phyloP scores from a whole-genome alignment of 2,329 filamentous ascomycete species.

The Trichophyton mentagrophytes region DNA sequence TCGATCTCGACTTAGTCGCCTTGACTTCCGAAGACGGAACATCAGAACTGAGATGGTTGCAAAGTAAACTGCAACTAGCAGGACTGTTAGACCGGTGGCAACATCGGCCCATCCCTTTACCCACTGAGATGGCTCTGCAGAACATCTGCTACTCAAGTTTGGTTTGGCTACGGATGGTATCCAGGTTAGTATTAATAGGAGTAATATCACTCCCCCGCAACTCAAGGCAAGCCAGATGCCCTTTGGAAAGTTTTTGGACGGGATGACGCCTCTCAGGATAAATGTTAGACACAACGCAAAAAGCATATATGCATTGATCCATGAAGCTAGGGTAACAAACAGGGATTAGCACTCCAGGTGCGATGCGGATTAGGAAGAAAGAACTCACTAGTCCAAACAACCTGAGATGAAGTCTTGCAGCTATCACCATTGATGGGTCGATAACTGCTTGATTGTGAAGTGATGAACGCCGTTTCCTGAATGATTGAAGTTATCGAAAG shows the following conservation, averaged over 20 bases:
- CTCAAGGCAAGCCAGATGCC: conserved; percentile 12
- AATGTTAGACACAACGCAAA: conserved; percentile 7
- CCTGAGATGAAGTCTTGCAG: conserved; percentile 13
- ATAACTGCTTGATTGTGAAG: conserved; percentile 12
- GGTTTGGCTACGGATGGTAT: conserved; percentile 14
- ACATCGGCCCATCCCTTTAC: conserved; percentile 16
- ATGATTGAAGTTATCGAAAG: conserved; percentile 13
- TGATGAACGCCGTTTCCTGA: conserved; percentile 14
- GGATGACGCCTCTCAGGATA: conserved; percentile 6
- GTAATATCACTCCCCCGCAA: conserved; percentile 12
- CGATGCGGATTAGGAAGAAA: neutral
- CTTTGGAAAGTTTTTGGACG: conserved; percentile 11
- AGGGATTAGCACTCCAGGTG: neutral
- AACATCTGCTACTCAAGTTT: conserved; percentile 11
- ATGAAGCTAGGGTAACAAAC: conserved; percentile 14
- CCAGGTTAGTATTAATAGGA: conserved; percentile 15
- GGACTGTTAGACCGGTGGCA: conserved; percentile 13
- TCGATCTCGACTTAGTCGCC: conserved; percentile 14
- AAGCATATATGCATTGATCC: conserved; percentile 17
- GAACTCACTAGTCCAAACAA: conserved; percentile 17
- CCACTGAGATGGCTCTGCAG: conserved; percentile 13
- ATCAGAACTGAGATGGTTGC: conserved; percentile 12
- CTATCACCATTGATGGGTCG: conserved; percentile 7
- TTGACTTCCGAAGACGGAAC: conserved; percentile 14
- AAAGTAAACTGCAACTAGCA: conserved; percentile 14